Percentiles rank a stretch among this genome's conserved stretches.
Conservation (phyloP, 1,284 basidiomycete genomes). For the Apiotrichum porosum region DNA sequence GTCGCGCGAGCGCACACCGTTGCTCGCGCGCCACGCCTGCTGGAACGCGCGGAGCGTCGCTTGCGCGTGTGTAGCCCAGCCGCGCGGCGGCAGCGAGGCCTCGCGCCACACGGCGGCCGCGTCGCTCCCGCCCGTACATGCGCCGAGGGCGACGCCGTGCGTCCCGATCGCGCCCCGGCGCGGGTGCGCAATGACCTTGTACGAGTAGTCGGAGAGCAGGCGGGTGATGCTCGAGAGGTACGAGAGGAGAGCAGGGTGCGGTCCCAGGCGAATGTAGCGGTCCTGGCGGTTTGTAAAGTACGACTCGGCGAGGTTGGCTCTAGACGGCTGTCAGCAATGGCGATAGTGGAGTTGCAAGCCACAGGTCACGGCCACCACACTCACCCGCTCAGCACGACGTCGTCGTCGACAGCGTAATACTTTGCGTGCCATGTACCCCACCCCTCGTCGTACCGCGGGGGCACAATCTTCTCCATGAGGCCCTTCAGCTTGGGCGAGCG, state of each 20-base stretch:
- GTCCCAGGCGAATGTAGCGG: conserved; percentile 74
- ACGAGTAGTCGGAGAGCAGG: conserved; percentile 69
- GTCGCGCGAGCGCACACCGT: conserved; percentile 34
- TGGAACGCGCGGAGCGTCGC: conserved; percentile 47
- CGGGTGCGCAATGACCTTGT: conserved; percentile 35
- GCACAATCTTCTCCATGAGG: conserved; percentile 68
- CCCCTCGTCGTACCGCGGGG: conserved; percentile 92
- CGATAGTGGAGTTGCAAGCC: neutral
- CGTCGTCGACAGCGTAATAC: conserved; percentile 87
- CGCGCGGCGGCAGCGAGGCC: conserved; percentile 30
- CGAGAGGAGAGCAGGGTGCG: conserved; percentile 62
- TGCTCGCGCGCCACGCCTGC: conserved; percentile 42
- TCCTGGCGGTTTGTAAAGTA: conserved; percentile 96
- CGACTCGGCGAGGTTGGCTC: conserved; percentile 89
- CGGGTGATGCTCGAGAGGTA: conserved; percentile 79
- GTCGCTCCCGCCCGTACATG: conserved; percentile 6
- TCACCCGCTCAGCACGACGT: conserved; percentile 88
- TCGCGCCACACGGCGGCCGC: conserved; percentile 15
- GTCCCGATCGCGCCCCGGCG: conserved; percentile 6
- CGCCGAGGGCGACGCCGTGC: conserved; percentile 9
- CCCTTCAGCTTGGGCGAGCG: conserved; percentile 79
- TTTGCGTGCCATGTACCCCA: conserved; percentile 99
- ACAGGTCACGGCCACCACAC: too few species aligned
- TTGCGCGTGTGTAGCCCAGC: conserved; percentile 37
- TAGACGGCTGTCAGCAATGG: conserved; percentile 37